Base-by-base conservation (phyloP, 140 eudicot genomes). In the Cichorium intybus region DNA sequence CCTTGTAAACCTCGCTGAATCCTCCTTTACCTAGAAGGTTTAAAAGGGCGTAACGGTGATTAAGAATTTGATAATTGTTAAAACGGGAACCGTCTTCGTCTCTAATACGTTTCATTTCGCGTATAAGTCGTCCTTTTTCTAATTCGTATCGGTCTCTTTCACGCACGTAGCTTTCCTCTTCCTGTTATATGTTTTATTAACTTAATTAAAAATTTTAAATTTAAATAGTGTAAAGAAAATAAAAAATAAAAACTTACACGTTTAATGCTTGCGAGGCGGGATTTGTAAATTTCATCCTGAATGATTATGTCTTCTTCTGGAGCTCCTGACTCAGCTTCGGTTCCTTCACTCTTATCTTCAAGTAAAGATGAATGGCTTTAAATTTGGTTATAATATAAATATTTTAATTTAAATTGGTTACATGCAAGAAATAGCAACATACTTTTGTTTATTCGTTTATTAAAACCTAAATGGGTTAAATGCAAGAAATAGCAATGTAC, bases 21-120 rank as follows among this genome's bases (percentile, higher is more conserved):
- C 98, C 96, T 70, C 98, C 98, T 79, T 88, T 92, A 21, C 98
- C 98, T 18, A 92, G 84, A 81, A 92, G 96, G 70, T 92, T 92
- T 60, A 92, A 51, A 43, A 88, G 98, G 24, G 96, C 98, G 65
- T 92, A 92, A 55, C 98, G 87, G 63, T 85, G 89, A 64, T 88
- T 92, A 66, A 92, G 60, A 22, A 92, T 88, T 80, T 86, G 98
- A 67, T 83, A 92, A 79, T 83, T 92, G 67, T 92, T 92, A 63
- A 88, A 92, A 17, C 98, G 89, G 48, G 98, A 92, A 58, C 96
- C 96, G 64, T 92, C 98, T 77, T 92, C 98, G 64, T 92, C 98
- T 16, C 98, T 75, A 20, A 92, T 81, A 61, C 98, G 98, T 80
- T 92, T 92, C 98, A 92, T 92, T 80, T 92, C 98, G 50, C 98